These are phyloP conservation scores for Coemansia biformis DNA, from an alignment of 192 early-diverging fungal species.

Conservation along the genomic window DNA sequence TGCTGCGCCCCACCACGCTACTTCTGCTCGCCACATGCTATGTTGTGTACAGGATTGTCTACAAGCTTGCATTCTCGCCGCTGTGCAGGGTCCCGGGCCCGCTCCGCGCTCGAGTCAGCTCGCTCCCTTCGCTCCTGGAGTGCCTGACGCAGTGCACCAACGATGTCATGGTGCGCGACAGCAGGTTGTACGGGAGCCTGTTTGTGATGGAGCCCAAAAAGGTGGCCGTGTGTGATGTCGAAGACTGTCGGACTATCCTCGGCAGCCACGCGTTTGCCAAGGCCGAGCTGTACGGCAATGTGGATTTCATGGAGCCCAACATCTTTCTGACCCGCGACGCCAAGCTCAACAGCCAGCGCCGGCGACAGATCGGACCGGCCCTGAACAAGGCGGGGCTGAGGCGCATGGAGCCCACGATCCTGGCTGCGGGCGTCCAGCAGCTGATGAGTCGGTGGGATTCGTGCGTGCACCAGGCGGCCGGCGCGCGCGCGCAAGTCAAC, in stretches of 20 bases:
- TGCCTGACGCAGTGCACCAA: conserved; percentile 12
- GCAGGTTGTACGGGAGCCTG: conserved; percentile 19
- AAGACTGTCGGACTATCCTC: conserved; percentile 25
- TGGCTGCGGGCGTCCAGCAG: conserved; percentile 24
- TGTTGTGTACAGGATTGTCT: not conserved
- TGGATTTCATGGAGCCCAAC: conserved; percentile 31
- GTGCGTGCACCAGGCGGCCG: not conserved
- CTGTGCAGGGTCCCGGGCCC: conserved; percentile 25
- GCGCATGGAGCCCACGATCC: conserved; percentile 34
- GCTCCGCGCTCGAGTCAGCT: conserved; percentile 13
- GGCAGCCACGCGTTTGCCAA: conserved; percentile 26
- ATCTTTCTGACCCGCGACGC: conserved; percentile 33
- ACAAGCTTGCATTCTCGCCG: conserved; percentile 24
- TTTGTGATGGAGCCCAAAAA: conserved; percentile 27
- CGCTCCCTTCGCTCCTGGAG: conserved; percentile 8
- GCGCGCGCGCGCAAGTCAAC: conserved; percentile 1
- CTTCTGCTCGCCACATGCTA: not conserved
- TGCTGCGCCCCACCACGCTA: no score
- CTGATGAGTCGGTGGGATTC: conserved; percentile 24
- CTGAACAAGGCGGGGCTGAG: conserved; percentile 16
- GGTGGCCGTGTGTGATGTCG: conserved; percentile 30
- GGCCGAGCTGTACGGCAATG: conserved; percentile 15
- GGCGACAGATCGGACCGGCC: conserved; percentile 32
- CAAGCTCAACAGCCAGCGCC: conserved; percentile 32
- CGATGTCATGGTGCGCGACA: conserved; percentile 23